Evolutionary conservation across 805 yeast species (phyloP).

Genomic region (Saturnispora sekii): DNA sequence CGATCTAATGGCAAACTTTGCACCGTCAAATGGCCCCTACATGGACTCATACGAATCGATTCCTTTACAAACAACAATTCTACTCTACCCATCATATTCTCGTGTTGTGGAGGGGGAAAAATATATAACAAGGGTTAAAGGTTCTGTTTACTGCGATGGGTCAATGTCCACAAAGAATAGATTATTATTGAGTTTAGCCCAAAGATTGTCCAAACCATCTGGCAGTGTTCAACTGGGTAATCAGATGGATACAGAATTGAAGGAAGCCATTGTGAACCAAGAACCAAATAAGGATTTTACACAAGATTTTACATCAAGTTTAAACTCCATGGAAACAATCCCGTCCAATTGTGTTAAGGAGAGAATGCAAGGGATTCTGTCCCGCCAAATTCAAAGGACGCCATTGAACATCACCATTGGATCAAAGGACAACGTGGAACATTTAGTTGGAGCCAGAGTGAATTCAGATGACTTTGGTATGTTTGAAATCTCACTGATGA

Average conservation of each 20-base stretch:
- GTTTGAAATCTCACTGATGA: conserved; percentile 43
- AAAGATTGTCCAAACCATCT: conserved; percentile 45
- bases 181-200: conserved; percentile 56
- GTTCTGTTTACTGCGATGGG: conserved; percentile 65
- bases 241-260: conserved; percentile 31
- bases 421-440: conserved; percentile 30
- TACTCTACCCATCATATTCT: conserved; percentile 50
- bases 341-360: conserved; percentile 34
- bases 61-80: conserved; percentile 52
- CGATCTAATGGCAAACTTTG: conserved; percentile 16
- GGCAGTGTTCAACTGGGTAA: conserved; percentile 20
- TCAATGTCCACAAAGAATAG: conserved; percentile 60
- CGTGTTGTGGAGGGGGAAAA: conserved; percentile 25
- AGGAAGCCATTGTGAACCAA: conserved; percentile 24
- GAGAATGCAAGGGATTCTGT: conserved; percentile 61
- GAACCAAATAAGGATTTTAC: conserved; percentile 10
- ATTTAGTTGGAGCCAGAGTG: conserved; percentile 25
- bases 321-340: conserved; percentile 15
- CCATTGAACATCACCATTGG: conserved; percentile 48
- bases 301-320: conserved; percentile 10
- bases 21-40: conserved; percentile 3
- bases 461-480: conserved; percentile 61
- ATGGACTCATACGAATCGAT: conserved; percentile 17
- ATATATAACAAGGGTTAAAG: conserved; percentile 55
- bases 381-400: conserved; percentile 52